Evolutionary conservation across 306 rosid species (phyloP).

Genomic region (Sphenostylis stenocarpa): DNA sequence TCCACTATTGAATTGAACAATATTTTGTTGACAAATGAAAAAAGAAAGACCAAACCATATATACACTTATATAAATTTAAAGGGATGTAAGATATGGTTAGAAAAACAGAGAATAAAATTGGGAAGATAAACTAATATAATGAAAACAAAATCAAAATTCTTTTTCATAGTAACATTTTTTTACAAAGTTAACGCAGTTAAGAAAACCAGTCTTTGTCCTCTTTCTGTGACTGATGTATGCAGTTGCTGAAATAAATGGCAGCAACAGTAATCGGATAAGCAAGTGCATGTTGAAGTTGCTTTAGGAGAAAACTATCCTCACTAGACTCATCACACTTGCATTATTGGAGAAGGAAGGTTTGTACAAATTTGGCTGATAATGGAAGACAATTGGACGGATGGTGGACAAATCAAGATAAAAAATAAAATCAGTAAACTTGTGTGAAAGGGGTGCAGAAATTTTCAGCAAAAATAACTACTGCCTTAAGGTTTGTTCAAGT

Average conservation of each 20-base stretch:
- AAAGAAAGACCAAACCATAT: not conserved
- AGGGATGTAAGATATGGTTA: not conserved
- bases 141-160: not conserved
- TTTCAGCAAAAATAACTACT: too few relatives aligned
- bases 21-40: not conserved
- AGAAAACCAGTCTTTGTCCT: slow-evolving; percentile 14
- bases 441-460: not conserved
- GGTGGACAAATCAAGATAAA: not conserved
- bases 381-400: not conserved
- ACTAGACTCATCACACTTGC: not conserved
- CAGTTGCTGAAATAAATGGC: slow-evolving; percentile 26
- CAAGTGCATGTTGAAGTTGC: slow-evolving; percentile 24
- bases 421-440: not conserved
- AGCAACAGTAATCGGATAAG: not conserved
- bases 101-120: not conserved
- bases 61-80: not conserved
- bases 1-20: not conserved
- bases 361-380: slow-evolving; percentile 8
- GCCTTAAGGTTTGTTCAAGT: too few relatives aligned
- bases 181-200: slow-evolving; percentile 23
- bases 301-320: slow-evolving; percentile 10
- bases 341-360: slow-evolving; percentile 27
- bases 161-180: not conserved
- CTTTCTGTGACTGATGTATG: slow-evolving; percentile 19
- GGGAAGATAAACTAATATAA: not conserved